Percentiles rank a stretch among this genome's conserved stretches.
phyloP scores from a whole-genome alignment of 192 early-diverging fungal genomes.

The Rhizoclosmatium sp. region DNA sequence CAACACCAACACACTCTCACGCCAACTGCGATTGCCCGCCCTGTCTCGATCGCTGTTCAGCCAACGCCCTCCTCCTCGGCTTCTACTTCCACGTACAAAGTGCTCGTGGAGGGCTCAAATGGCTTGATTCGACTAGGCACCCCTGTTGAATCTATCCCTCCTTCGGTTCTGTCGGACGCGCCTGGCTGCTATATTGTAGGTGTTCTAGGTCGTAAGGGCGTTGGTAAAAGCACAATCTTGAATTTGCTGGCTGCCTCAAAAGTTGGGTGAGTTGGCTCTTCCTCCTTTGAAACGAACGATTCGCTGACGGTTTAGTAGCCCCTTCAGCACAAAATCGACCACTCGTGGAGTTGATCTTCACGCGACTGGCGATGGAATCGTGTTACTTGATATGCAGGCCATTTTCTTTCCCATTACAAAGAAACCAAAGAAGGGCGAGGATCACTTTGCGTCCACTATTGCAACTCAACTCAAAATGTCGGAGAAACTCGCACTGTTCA shows the following conservation, averaged over 20 bases:
- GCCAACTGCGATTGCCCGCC: too few species aligned
- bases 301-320: not conserved
- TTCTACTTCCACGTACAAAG: too few species aligned
- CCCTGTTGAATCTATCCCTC: not conserved
- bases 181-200: slow-evolving; percentile 75
- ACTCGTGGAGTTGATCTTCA: slow-evolving; percentile 71
- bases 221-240: slow-evolving; percentile 69
- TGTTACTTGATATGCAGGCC: slow-evolving; percentile 70
- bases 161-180: slow-evolving; percentile 55
- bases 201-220: slow-evolving; percentile 68
- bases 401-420: slow-evolving; percentile 27
- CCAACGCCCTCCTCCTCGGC: too few species aligned
- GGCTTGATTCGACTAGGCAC: too few species aligned
- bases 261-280: slow-evolving; percentile 34
- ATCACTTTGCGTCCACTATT: slow-evolving; percentile 47
- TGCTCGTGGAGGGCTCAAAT: too few species aligned
- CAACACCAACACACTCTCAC: too few species aligned
- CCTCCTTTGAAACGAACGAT: not conserved
- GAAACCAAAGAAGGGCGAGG: not conserved
- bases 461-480: slow-evolving; percentile 15
- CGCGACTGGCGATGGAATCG: slow-evolving; percentile 67
- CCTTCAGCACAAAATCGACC: slow-evolving; percentile 42
- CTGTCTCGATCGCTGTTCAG: too few species aligned
- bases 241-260: slow-evolving; percentile 59
- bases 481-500: slow-evolving; percentile 60